Base-by-base conservation (phyloP, 1,284 basidiomycete genomes). In the Inonotus obliquus region DNA sequence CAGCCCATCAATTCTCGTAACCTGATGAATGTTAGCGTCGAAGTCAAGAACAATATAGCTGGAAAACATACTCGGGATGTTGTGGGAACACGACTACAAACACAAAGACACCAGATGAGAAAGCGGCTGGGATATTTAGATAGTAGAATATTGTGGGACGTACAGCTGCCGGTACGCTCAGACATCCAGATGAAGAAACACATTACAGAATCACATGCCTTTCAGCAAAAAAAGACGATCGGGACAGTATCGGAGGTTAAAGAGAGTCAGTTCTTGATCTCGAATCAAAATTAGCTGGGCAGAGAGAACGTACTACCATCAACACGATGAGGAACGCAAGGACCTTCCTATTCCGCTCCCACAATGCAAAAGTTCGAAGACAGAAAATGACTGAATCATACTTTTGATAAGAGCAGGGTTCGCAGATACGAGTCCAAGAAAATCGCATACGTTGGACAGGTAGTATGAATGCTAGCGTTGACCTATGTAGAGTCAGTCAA, bases 291-390 rank as follows among this genome's bases (percentile, higher is more conserved):
- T 19, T n/a, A 35, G 52, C 1, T 23, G 17, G 21, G 38, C 2
- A 37, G 10, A 19, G 25, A 27, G 9, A 13, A 53, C 57, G 21
- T 55, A 63, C 61, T 29, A 63, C 17, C n/a, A 53, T 38, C 5
- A 55, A 23, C 7, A 49, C 21, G 9, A 41, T 7, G 14, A 63
- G 61, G 25, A 63, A 48, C 13, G 29, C 37, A 19, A 59, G 32
- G 32, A 63, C 11, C 11, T 14, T 49, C 21, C 52, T 39, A 32
- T 49, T 51, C 19, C 61, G 57, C n/a, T 63, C 57, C 61, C 61
- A 63, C 11, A 63, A 52, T 13, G 61, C 61, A 21, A 23, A 27
- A 2, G 61, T 63, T 14, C 61, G 61, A 29, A 63, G 49, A 48
- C 51, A 54, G 32, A 63, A 53, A 35, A 63, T 59, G 13, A 63